Evolutionary conservation across 768 basidiomycete genomes (phyloP).

Genomic region (Multifurca ochricompacta): DNA sequence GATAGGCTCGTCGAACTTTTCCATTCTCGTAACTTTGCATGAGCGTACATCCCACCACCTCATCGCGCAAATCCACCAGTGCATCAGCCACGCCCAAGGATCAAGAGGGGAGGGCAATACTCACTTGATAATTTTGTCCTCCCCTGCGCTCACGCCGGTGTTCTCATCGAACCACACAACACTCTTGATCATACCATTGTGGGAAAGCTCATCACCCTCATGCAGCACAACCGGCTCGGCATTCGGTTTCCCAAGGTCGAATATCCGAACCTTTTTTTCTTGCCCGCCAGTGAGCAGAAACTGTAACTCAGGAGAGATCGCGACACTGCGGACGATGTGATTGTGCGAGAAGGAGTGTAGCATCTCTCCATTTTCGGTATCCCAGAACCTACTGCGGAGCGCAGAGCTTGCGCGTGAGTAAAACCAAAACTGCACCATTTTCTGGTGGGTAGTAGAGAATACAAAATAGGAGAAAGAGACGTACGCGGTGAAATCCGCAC

Average conservation of each 20-base stretch:
- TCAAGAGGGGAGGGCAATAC: constrained; percentile 17
- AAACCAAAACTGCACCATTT: constrained; percentile 7
- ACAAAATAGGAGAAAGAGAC: constrained; percentile 29
- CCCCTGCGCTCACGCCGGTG: constrained; percentile 82
- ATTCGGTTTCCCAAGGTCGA: constrained; percentile 81
- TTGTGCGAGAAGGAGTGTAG: constrained; percentile 97
- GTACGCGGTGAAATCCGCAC: constrained; percentile 97
- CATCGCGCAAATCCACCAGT: constrained; percentile 13
- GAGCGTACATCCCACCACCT: constrained; percentile 98
- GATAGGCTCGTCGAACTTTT: constrained; percentile 72
- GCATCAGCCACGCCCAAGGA: background rate
- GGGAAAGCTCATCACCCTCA: constrained; percentile 52
- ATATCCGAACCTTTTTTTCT: constrained; percentile 96
- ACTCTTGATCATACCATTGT: constrained; percentile 87
- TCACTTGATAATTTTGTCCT: constrained; percentile 88
- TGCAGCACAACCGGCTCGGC: constrained; percentile 78
- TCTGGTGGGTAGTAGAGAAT: constrained; percentile 10
- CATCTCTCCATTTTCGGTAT: constrained; percentile 79
- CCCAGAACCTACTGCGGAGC: constrained; percentile 81
- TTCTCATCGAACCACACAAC: constrained; percentile 90
- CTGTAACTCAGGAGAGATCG: constrained; percentile 61
- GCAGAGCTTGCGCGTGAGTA: constrained; percentile 2
- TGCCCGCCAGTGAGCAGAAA: constrained; percentile 88
- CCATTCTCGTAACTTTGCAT: constrained; percentile 56
- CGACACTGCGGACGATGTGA: constrained; percentile 96